These are phyloP conservation scores for Bruguiera gymnorhiza DNA, from an alignment of 345 rosid genomes.

Conservation along the genomic window DNA sequence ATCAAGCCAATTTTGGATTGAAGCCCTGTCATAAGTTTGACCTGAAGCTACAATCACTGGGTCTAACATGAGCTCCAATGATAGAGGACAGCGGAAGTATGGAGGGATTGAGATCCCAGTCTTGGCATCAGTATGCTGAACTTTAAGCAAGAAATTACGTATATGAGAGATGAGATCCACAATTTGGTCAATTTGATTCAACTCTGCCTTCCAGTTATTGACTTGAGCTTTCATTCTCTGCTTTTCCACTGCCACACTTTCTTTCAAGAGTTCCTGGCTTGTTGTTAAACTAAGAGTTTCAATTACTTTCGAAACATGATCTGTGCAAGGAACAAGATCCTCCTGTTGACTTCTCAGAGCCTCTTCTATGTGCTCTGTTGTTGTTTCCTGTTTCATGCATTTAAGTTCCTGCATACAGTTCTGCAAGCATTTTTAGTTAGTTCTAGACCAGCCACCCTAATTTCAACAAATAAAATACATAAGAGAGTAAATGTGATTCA, in stretches of 20 bases:
- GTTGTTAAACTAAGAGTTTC: conserved; percentile 57
- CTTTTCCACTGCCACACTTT: conserved; percentile 79
- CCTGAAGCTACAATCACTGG: conserved; percentile 96
- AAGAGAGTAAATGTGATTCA: background rate
- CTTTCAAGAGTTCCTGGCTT: conserved; percentile 65
- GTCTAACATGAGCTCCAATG: conserved; percentile 84
- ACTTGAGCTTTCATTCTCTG: conserved; percentile 49
- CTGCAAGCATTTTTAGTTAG: conserved; percentile 44
- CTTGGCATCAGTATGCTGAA: conserved; percentile 49
- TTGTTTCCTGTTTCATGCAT: conserved; percentile 44
- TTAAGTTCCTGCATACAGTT: conserved; percentile 59
- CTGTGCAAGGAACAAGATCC: conserved; percentile 43
- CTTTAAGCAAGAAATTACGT: conserved; percentile 61
- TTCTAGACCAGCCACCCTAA: conserved; percentile 12
- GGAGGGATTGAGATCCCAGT: conserved; percentile 65
- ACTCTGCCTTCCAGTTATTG: conserved; percentile 34
- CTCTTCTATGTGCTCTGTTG: conserved; percentile 45
- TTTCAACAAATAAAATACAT: background rate
- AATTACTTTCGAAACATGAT: conserved; percentile 45
- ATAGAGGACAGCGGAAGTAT: conserved; percentile 80
- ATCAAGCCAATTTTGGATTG: conserved; percentile 87
- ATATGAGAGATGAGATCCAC: conserved; percentile 57
- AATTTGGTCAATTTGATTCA: conserved; percentile 42
- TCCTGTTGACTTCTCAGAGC: conserved; percentile 48
- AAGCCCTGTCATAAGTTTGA: conserved; percentile 84